Evolutionary conservation across 768 basidiomycete species (phyloP).

Genomic region (Leccinum sublutescens): DNA sequence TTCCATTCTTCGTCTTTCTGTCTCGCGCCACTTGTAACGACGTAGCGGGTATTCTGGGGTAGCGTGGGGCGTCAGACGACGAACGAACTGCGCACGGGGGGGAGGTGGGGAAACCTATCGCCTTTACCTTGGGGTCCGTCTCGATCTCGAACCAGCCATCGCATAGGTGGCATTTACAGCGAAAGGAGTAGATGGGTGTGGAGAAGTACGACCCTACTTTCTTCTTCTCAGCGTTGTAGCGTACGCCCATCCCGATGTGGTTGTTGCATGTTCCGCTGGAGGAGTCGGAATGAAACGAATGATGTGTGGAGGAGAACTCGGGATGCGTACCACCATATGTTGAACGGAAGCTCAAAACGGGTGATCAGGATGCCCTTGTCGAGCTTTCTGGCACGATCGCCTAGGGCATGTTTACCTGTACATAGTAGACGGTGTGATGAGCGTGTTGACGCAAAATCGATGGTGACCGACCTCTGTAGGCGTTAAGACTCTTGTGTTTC

Average conservation of each 20-base stretch:
- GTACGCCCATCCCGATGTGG: constrained; percentile 98
- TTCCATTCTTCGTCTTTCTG: constrained; percentile 97
- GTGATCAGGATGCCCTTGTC: constrained; percentile 96
- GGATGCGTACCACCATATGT: constrained; percentile 84
- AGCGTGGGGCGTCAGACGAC: background rate
- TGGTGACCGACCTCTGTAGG: constrained; percentile 55
- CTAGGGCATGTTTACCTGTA: constrained; percentile 89
- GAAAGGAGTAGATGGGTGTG: constrained; percentile 91
- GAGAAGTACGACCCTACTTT: constrained; percentile 94
- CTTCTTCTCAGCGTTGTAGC: constrained; percentile 99
- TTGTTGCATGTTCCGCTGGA: constrained; percentile 87
- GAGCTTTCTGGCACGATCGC: constrained; percentile 90
- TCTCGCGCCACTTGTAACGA: constrained; percentile 89
- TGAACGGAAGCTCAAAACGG: constrained; percentile 95
- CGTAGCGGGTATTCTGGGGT: constrained; percentile 87
- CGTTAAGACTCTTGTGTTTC: constrained; percentile 70
- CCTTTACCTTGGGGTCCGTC: constrained; percentile 88
- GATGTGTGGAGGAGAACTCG: background rate
- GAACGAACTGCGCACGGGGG: background rate
- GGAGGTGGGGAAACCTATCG: background rate
- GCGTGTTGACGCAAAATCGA: no score
- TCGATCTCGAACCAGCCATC: constrained; percentile 97
- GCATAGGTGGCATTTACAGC: constrained; percentile 97
- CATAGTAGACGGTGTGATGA: background rate
- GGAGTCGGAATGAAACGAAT: no score